Evolutionary conservation across 495 filamentous ascomycete genomes (phyloP).

Genomic region (Trichoderma asperelloides): DNA sequence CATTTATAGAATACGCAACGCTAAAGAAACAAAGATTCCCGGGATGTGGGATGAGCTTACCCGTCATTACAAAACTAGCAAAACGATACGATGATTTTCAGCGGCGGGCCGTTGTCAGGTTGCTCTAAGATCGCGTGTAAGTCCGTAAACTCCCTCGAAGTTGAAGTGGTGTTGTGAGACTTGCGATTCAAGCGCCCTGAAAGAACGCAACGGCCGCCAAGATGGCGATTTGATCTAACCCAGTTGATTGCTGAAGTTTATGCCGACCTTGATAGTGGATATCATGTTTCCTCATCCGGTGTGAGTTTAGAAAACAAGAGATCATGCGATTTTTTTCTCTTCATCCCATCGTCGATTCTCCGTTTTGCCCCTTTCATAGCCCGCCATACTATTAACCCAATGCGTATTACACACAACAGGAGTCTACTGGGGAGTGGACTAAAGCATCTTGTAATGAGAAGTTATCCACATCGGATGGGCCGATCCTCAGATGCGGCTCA

Average conservation of each 20-base stretch:
- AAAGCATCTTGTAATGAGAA: not conserved
- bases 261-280: not conserved
- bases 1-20: too few species aligned
- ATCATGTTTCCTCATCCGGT: not conserved
- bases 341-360: not conserved
- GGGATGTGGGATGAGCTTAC: too few species aligned
- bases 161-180: not conserved
- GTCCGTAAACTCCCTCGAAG: not conserved
- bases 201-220: not conserved
- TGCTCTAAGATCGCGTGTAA: not conserved
- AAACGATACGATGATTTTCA: not conserved
- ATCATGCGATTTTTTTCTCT: not conserved
- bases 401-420: not conserved
- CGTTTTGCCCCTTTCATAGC: not conserved
- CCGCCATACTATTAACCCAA: not conserved
- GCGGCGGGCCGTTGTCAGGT: too few species aligned
- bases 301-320: not conserved
- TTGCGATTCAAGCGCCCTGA: not conserved
- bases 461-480: not conserved
- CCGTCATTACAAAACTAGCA: too few species aligned
- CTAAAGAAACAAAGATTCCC: too few species aligned
- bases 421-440: too few species aligned
- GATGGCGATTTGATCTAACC: not conserved
- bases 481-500: not conserved
- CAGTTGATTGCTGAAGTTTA: not conserved